A percentile compares a stretch with the other conserved stretches of the same genome.
These are phyloP conservation scores for Populus euphratica DNA, from an alignment of 345 rosid species.

Conservation along the genomic window DNA sequence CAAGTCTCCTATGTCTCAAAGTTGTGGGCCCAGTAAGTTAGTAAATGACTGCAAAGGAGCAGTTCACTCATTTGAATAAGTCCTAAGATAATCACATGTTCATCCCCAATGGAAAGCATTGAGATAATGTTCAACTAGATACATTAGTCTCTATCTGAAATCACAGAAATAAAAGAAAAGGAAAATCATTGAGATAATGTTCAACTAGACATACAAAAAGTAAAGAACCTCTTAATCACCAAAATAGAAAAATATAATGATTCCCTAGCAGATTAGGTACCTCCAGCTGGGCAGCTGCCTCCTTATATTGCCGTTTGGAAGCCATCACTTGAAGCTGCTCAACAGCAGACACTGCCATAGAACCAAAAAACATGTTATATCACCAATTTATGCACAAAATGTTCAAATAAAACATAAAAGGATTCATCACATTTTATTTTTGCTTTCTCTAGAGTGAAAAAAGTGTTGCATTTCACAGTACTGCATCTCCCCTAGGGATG, in stretches of 20 bases:
- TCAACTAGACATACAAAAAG: not conserved
- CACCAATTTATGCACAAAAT: constrained; percentile 6
- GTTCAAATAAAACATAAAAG: not conserved
- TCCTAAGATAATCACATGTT: not conserved
- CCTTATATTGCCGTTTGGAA: constrained; percentile 91
- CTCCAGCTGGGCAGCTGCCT: constrained; percentile 99
- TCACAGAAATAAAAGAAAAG: not conserved
- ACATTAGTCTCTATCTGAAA: not conserved
- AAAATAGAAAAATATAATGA: not conserved
- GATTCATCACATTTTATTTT: not conserved
- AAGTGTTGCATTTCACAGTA: too few relatives aligned
- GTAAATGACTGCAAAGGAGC: not conserved
- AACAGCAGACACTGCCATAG: constrained; percentile 83
- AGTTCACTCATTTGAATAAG: not conserved
- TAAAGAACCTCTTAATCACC: not conserved
- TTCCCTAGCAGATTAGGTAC: constrained; percentile 32
- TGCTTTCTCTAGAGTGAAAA: too few relatives aligned
- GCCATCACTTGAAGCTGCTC: constrained; percentile 99
- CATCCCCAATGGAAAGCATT: not conserved
- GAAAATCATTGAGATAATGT: not conserved
- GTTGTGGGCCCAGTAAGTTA: not conserved
- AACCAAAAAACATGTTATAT: constrained; percentile 19
- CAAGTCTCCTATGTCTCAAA: not conserved
- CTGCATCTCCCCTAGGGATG: too few relatives aligned
- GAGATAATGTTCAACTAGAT: not conserved